Percentiles rank a stretch among this genome's conserved stretches.
Evolutionary conservation across 495 filamentous ascomycete genomes (phyloP).

Genomic region (Aspergillus heteromorphus): DNA sequence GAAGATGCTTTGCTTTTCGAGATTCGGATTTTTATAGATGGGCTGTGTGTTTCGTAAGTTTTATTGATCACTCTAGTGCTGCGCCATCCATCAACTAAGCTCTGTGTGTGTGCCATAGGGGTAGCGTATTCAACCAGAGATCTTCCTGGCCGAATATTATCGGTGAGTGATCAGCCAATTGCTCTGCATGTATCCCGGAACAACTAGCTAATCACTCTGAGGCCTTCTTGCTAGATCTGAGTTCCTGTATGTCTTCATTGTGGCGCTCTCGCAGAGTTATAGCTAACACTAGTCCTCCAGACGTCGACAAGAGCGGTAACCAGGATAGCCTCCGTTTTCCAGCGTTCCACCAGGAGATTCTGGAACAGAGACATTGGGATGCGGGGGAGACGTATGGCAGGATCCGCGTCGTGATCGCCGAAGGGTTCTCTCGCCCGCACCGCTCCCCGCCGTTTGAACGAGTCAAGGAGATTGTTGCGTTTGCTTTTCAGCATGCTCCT

Average conservation of each 20-base stretch:
- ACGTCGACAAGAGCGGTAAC: conserved; percentile 55
- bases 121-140: conserved; percentile 48
- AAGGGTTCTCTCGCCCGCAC: conserved; percentile 54
- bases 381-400: conserved; percentile 65
- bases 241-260: conserved; percentile 8
- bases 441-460: conserved; percentile 57
- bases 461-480: conserved; percentile 67
- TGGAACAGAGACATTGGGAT: conserved; percentile 67
- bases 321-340: conserved; percentile 67
- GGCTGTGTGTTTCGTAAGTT: conserved; percentile 57
- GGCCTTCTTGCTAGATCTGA: conserved; percentile 11
- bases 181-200: neutral
- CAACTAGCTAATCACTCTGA: neutral
- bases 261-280: neutral
- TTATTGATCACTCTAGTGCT: neutral
- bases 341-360: conserved; percentile 63
- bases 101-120: conserved; percentile 24
- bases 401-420: conserved; percentile 73
- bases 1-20: conserved; percentile 60
- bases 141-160: conserved; percentile 60
- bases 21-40: conserved; percentile 67
- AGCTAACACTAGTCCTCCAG: conserved; percentile 28
- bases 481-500: conserved; percentile 86
- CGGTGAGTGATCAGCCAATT: conserved; percentile 29
- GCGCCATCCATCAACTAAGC: neutral